Base-by-base conservation (phyloP, 768 basidiomycete genomes). In the Asterophora lycoperdoides region DNA sequence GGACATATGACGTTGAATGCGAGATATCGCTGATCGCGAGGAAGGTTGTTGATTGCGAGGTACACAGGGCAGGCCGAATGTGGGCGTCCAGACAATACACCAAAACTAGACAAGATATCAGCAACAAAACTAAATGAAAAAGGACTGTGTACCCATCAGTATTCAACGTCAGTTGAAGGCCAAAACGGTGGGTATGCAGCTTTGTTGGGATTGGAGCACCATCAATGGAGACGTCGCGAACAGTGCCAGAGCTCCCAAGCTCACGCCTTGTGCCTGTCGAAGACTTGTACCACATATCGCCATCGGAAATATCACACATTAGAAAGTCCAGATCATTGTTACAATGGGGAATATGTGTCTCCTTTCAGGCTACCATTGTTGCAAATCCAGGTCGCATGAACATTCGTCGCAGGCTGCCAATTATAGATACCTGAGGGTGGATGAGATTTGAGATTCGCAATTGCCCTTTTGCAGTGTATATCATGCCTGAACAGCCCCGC, bases 11-110 rank as follows among this genome's bases (percentile, higher is more conserved):
- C 52, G 35, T 66, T 64, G 20, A 48, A 28, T 9, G 51, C 52
- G 11, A 64, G 58, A 48, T 50, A 63, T 0, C 48, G 51, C 13
- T 59, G 40, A 9, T 56, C 48, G 1, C 55, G 38, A 5, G 52
- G 57, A 0, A 66, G 50, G 40, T 66, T 49, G 20, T 58, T 56
- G 49, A 64, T 59, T 5, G 54, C 18, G 5, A 62, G 48, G 44
- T 62, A 64, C 3, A 61, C 29, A 14, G 58, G 54, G 10, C 63
- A 60, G 9, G 55, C 48, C 8, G 62, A 64, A 48, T 66, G 64
- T 3, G 64, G 63, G 8, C 55, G 38, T 29, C 55, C 55, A 0
- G 47, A 47, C 2, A 62, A 44, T 18, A 44, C 14, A 8, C 18
- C 14, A 32, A 44, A 18, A 28, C 42, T 44, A n/a, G 29, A 19